A percentile compares a stretch with the other conserved stretches of the same genome.
Evolutionary conservation across 2,329 filamentous ascomycete species (phyloP).

Genomic region (Diaporthe nobilis): DNA sequence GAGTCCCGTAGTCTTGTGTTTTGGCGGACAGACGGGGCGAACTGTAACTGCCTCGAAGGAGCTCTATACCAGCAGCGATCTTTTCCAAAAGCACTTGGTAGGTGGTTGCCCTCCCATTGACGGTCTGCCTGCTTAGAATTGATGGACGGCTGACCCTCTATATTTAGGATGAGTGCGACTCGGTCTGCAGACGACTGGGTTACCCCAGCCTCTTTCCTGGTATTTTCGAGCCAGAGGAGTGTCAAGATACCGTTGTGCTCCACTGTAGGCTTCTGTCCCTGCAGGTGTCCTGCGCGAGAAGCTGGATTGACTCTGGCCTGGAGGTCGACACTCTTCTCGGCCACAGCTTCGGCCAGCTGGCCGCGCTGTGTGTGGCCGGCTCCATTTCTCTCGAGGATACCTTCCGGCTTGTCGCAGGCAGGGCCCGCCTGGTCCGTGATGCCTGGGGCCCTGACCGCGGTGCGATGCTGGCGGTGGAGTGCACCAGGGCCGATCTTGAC

Average conservation of each 20-base stretch:
- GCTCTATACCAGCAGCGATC: conserved; percentile 47
- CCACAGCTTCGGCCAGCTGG: conserved; percentile 55
- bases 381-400: conserved; percentile 49
- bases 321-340: conserved; percentile 51
- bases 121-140: not conserved
- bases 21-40: conserved; percentile 55
- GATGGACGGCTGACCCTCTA: not conserved
- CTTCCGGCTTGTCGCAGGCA: conserved; percentile 48
- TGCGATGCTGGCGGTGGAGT: conserved; percentile 50
- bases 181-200: conserved; percentile 46
- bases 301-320: conserved; percentile 53
- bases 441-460: conserved; percentile 52
- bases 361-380: conserved; percentile 51
- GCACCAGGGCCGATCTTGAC: conserved; percentile 18
- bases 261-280: conserved; percentile 55
- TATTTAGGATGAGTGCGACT: conserved; percentile 50
- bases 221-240: conserved; percentile 47
- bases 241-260: conserved; percentile 49
- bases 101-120: not conserved
- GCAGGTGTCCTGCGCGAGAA: conserved; percentile 54
- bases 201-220: conserved; percentile 50
- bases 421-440: conserved; percentile 51
- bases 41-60: conserved; percentile 47
- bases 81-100: conserved; percentile 51
- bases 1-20: conserved; percentile 51